phyloP scores from a whole-genome alignment of 2,329 filamentous ascomycete genomes.

The Westerdykella ornata region DNA sequence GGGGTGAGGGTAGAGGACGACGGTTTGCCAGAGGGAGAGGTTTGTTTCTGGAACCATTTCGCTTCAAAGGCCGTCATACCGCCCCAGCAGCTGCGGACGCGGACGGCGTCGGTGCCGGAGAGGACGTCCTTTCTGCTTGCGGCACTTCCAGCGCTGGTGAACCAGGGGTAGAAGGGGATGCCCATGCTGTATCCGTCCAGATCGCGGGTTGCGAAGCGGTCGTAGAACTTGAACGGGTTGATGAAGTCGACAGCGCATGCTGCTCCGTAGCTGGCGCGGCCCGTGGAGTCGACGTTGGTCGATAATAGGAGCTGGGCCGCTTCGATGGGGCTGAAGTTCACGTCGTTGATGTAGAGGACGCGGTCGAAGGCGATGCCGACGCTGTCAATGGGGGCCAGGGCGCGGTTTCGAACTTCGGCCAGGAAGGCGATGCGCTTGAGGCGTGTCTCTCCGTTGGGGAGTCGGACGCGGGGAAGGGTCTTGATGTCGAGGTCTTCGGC shows the following conservation, averaged over 20 bases:
- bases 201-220: constrained; percentile 66
- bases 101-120: constrained; percentile 55
- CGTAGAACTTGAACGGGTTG: constrained; percentile 62
- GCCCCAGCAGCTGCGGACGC: constrained; percentile 69
- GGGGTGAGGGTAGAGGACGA: constrained; percentile 28
- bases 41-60: constrained; percentile 48
- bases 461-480: constrained; percentile 52
- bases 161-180: constrained; percentile 63
- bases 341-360: constrained; percentile 60
- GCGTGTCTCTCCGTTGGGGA: constrained; percentile 57
- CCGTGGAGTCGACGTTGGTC: constrained; percentile 50
- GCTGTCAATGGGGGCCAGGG: constrained; percentile 56
- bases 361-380: constrained; percentile 53
- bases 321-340: constrained; percentile 55
- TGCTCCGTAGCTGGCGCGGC: constrained; percentile 53
- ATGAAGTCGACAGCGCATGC: constrained; percentile 67
- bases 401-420: constrained; percentile 65
- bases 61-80: constrained; percentile 66
- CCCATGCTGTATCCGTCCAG: constrained; percentile 57
- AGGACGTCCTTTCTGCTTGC: constrained; percentile 56
- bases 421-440: constrained; percentile 68
- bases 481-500: constrained; percentile 53
- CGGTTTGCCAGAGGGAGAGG: constrained; percentile 16
- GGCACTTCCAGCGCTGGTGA: constrained; percentile 49
- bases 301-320: constrained; percentile 58